Conservation (phyloP, 495 filamentous ascomycete species). For the Parathielavia appendiculata region DNA sequence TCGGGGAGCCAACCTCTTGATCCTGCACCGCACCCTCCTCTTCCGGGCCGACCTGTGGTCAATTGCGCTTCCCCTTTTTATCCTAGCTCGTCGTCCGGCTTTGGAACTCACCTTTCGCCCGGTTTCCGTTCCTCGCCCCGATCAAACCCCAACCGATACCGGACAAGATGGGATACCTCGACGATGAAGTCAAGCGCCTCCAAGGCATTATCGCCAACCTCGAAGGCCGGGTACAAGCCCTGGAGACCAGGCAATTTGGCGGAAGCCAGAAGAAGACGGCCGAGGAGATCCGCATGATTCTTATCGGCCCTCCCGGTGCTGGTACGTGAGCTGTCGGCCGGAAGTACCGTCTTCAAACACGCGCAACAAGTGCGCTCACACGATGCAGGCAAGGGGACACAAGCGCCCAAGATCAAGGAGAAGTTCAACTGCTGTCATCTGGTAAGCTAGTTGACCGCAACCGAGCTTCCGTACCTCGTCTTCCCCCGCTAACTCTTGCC, state of each 20-base stretch:
- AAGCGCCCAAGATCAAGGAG: constrained; percentile 96
- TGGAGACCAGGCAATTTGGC: constrained; percentile 59
- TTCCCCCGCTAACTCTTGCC: constrained; percentile 9
- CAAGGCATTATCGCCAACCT: constrained; percentile 75
- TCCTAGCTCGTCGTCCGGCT: constrained; percentile 14
- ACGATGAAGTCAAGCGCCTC: constrained; percentile 70
- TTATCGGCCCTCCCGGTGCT: constrained; percentile 96
- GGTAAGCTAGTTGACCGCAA: constrained; percentile 52
- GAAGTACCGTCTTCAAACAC: neutral
- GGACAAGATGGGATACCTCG: constrained; percentile 74
- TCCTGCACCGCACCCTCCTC: constrained; percentile 11
- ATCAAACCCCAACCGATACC: constrained; percentile 25
- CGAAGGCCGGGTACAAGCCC: constrained; percentile 71
- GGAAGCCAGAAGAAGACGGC: constrained; percentile 42
- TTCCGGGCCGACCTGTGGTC: constrained; percentile 19
- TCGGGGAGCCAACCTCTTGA: constrained; percentile 13
- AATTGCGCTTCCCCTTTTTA: constrained; percentile 22
- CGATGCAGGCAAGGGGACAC: constrained; percentile 89
- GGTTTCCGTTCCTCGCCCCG: constrained; percentile 17
- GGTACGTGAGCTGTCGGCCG: constrained; percentile 53
- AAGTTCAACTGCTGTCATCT: constrained; percentile 95
- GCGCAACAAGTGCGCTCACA: constrained; percentile 12
- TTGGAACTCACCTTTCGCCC: constrained; percentile 18
- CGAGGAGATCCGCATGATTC: constrained; percentile 80
- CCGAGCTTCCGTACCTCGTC: neutral